Conservation (phyloP, 2,329 filamentous ascomycete genomes). For the Cercospora sp. region DNA sequence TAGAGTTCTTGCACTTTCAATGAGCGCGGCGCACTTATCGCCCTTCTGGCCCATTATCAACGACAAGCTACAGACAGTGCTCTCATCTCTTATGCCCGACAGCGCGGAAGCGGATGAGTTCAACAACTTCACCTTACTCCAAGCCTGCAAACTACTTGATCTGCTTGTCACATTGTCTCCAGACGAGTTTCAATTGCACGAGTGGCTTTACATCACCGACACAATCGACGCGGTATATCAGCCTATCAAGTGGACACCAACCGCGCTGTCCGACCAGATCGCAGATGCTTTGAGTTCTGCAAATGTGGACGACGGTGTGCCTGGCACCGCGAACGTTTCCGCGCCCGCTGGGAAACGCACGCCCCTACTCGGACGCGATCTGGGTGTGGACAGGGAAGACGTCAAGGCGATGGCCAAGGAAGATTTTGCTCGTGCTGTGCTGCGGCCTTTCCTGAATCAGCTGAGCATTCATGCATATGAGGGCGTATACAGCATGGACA, state of each 20-base stretch:
- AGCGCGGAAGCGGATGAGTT: conserved; percentile 70
- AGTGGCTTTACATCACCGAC: conserved; percentile 97
- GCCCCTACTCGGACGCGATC: conserved; percentile 52
- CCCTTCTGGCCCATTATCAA: conserved; percentile 89
- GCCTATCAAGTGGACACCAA: conserved; percentile 64
- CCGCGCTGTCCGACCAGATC: conserved; percentile 80
- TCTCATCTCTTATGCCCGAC: conserved; percentile 70
- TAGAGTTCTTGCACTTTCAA: conserved; percentile 76
- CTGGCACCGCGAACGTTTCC: neutral
- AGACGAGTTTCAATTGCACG: conserved; percentile 96
- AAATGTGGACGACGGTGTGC: conserved; percentile 35
- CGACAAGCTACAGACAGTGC: conserved; percentile 75
- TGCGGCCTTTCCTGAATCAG: conserved; percentile 86
- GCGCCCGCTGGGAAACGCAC: conserved; percentile 27
- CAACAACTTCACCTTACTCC: conserved; percentile 73
- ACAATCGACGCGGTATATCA: conserved; percentile 95
- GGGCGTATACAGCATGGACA: conserved; percentile 81
- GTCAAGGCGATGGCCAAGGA: conserved; percentile 56
- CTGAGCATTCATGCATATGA: conserved; percentile 94
- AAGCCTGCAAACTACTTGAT: conserved; percentile 92
- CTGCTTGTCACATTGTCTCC: conserved; percentile 80
- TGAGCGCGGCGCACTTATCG: conserved; percentile 74
- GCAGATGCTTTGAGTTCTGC: conserved; percentile 66
- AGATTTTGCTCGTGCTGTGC: conserved; percentile 70
- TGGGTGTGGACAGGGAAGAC: conserved; percentile 57